Percentiles rank a stretch among this genome's conserved stretches.
Conservation (phyloP, 768 basidiomycete genomes). For the Strobilomyces dryophilus region DNA sequence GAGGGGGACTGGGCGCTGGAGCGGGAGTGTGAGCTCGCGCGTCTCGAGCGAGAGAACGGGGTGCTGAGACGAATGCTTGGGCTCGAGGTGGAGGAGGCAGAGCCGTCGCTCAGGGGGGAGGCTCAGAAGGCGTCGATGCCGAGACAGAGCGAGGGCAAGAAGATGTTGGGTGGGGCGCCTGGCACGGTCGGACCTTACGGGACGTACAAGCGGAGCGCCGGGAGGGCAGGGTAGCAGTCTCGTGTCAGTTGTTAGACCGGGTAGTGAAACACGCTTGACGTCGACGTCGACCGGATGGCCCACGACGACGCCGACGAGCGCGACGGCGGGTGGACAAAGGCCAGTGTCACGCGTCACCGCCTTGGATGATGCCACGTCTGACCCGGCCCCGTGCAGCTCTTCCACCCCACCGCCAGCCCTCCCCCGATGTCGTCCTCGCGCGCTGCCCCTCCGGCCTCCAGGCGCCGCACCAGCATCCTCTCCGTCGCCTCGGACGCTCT, state of each 20-base stretch:
- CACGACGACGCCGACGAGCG: slow-evolving; percentile 3
- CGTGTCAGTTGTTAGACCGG: too few species aligned
- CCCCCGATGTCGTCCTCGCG: too few species aligned
- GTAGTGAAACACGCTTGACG: background rate
- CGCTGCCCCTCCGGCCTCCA: too few species aligned
- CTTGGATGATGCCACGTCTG: slow-evolving; percentile 18
- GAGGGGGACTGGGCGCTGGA: slow-evolving; percentile 80
- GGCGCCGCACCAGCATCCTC: slow-evolving; percentile 44
- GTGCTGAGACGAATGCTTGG: slow-evolving; percentile 72
- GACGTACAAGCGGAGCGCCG: slow-evolving; percentile 35
- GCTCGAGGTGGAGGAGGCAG: slow-evolving; percentile 32
- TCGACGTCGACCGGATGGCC: slow-evolving; percentile 6
- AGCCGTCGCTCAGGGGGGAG: slow-evolving; percentile 11
- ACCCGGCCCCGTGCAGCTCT: slow-evolving; percentile 10
- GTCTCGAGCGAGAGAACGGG: slow-evolving; percentile 85
- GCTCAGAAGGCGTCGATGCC: slow-evolving; percentile 11
- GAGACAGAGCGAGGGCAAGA: slow-evolving; percentile 17
- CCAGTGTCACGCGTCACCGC: slow-evolving; percentile 16
- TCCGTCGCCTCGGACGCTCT: slow-evolving; percentile 52
- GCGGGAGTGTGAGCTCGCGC: slow-evolving; percentile 84
- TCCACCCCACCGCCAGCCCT: slow-evolving; percentile 13
- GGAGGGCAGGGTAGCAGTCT: slow-evolving; percentile 11
- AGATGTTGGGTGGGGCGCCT: slow-evolving; percentile 31
- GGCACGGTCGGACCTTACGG: slow-evolving; percentile 42
- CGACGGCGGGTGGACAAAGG: slow-evolving; percentile 25